Percentiles rank a stretch among this genome's conserved stretches.
Evolutionary conservation across 1,284 basidiomycete species (phyloP).

Genomic region (Rhodotorula sp.): DNA sequence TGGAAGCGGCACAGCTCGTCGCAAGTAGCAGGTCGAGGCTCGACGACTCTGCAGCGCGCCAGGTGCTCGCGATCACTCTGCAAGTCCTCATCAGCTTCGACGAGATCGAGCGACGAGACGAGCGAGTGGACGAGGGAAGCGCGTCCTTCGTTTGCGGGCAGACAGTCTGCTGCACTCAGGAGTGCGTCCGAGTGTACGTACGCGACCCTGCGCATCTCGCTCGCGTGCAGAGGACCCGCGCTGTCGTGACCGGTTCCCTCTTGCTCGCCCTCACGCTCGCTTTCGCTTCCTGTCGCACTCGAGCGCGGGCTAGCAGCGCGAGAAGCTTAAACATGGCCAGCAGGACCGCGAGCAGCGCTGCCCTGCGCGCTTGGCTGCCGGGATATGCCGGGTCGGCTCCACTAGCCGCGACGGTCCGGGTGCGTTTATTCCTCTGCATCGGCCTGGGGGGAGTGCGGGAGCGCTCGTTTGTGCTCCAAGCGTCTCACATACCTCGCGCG

Average conservation of each 20-base stretch:
- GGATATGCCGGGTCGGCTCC: background rate
- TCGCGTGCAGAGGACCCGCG: background rate
- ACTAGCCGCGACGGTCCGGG: background rate
- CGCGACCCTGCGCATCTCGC: constrained; percentile 44
- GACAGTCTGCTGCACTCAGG: constrained; percentile 61
- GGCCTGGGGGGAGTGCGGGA: background rate
- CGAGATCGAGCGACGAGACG: constrained; percentile 61
- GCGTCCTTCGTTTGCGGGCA: constrained; percentile 81
- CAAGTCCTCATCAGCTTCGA: constrained; percentile 52
- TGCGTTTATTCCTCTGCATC: background rate
- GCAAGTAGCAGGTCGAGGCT: constrained; percentile 42
- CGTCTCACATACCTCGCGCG: background rate
- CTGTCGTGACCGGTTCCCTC: background rate
- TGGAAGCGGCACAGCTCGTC: constrained; percentile 53
- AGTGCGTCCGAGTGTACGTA: constrained; percentile 66
- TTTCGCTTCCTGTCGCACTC: background rate
- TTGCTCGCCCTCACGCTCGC: background rate
- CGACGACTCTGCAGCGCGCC: constrained; percentile 42
- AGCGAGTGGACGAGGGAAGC: constrained; percentile 77
- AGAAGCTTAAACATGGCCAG: background rate
- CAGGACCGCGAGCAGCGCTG: background rate
- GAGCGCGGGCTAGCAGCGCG: background rate
- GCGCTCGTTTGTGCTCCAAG: background rate
- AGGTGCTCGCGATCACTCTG: constrained; percentile 45
- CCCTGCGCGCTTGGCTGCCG: background rate